Conservation (phyloP, 306 rosid species). For the Cyclanthera cordifolia region DNA sequence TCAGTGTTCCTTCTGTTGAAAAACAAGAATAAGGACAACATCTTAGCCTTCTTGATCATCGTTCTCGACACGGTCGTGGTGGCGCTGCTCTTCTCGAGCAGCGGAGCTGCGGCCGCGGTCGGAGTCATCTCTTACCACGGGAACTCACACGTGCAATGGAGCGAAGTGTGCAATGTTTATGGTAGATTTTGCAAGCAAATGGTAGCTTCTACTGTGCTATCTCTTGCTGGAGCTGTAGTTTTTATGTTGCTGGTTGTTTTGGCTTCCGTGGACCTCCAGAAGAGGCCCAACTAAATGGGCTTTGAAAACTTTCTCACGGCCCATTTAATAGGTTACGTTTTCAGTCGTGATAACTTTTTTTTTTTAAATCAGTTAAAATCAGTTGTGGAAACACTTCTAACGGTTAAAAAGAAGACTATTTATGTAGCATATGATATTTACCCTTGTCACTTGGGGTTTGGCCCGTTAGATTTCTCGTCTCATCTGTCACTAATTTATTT, state of each 20-base stretch:
- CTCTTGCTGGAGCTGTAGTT: conserved; percentile 32
- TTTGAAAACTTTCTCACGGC: not conserved
- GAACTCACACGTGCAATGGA: conserved; percentile 72
- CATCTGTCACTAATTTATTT: too few species aligned
- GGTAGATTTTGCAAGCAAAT: conserved; percentile 41
- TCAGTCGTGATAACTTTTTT: too few species aligned
- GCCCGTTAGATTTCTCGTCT: too few species aligned
- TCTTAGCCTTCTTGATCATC: conserved; percentile 12
- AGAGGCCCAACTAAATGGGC: conserved; percentile 9
- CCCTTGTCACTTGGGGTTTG: too few species aligned
- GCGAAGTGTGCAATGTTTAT: conserved; percentile 54
- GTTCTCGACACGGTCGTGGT: conserved; percentile 40
- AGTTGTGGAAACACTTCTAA: not conserved
- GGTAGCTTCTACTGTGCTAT: conserved; percentile 31
- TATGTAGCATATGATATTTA: not conserved
- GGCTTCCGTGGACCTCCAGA: conserved; percentile 24
- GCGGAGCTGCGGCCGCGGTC: conserved; percentile 42
- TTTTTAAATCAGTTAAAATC: too few species aligned
- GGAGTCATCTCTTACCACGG: conserved; percentile 53
- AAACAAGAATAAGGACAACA: conserved; percentile 23
- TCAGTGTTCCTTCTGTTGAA: conserved; percentile 23
- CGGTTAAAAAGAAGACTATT: not conserved
- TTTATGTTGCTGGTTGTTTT: conserved; percentile 34
- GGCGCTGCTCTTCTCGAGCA: conserved; percentile 56
- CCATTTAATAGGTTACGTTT: not conserved